Evolutionary conservation across 208 protist species (phyloP), one percentile per base, ranked within the genome.

Genomic region (Crithidia mellificae): DNA sequence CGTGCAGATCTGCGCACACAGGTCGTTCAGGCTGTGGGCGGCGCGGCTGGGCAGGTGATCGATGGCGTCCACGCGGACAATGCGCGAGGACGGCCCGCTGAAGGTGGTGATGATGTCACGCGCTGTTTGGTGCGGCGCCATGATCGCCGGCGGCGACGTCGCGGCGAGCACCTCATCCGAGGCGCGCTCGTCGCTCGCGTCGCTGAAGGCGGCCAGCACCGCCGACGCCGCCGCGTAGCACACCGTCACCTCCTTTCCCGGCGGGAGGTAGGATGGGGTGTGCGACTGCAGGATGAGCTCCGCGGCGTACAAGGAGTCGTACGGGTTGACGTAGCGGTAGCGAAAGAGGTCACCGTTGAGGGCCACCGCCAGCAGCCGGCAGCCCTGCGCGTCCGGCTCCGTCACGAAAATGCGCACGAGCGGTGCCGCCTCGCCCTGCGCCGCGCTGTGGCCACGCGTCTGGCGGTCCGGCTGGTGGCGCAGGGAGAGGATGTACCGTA

Each of bases 271-370:
- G 11, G 87, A 84, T 14, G 77, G 79, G 34, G 83, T 79, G 38
- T 82, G 66, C 12, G 79, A 78, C n/a, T 80, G 78, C 54, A 92
- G 68, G 25, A 79, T 68, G 22, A 94, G 74, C 36, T 84, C 78
- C 11, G 68, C 64, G 19, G 53, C 54, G 63, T 71, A 74, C 43
- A 78, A 74, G 30, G 64, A 72, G 30, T 75, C 70, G 52, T 69
- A 82, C 17, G 72, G 44, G 66, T 84, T 77, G 36, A 77, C 68
- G 68, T 90, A 93, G 46, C 80, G 74, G 66, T 96, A 96, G 41
- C 85, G 91, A 43, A 90, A 93, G 68, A 92, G 87, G 19, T 94
- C 87, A 15, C 91, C 91, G 64, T 89, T 92, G 54, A 79, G 61
- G 20, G 83, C 79, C 41, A 86, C 68, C 24, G 81, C 85, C 58